These are phyloP conservation scores for Boechera stricta DNA, from an alignment of 345 rosid genomes.

Conservation along the genomic window DNA sequence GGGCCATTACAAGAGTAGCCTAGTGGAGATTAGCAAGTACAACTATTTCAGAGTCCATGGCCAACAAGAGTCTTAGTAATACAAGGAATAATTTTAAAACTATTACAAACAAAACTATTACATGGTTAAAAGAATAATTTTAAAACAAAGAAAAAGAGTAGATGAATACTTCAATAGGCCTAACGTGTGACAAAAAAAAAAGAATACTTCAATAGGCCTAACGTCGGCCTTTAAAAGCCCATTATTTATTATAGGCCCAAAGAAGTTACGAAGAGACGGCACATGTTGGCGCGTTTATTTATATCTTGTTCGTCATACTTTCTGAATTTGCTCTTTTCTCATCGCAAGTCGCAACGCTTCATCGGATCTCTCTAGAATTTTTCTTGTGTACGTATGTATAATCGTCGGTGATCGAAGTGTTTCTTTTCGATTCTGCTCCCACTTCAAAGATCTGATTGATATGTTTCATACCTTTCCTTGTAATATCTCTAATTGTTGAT, in stretches of 20 bases:
- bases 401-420: conserved; percentile 12
- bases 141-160: no score
- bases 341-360: background rate
- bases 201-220: background rate
- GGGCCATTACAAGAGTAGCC: no score
- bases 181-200: no score
- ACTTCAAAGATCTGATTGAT: conserved; percentile 43
- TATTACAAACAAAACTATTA: background rate
- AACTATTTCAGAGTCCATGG: background rate
- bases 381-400: no score
- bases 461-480: background rate
- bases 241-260: background rate
- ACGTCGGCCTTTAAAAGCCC: background rate
- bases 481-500: conserved; percentile 18
- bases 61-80: background rate
- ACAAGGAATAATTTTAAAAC: background rate
- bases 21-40: no score
- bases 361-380: background rate
- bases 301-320: background rate
- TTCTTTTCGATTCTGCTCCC: conserved; percentile 17
- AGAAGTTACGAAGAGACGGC: background rate
- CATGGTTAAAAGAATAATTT: background rate
- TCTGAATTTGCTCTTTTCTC: no score
- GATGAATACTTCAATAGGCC: no score
- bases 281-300: background rate